These are phyloP conservation scores for Rhodomyrtus tomentosa DNA, from an alignment of 345 rosid species.

Conservation along the genomic window DNA sequence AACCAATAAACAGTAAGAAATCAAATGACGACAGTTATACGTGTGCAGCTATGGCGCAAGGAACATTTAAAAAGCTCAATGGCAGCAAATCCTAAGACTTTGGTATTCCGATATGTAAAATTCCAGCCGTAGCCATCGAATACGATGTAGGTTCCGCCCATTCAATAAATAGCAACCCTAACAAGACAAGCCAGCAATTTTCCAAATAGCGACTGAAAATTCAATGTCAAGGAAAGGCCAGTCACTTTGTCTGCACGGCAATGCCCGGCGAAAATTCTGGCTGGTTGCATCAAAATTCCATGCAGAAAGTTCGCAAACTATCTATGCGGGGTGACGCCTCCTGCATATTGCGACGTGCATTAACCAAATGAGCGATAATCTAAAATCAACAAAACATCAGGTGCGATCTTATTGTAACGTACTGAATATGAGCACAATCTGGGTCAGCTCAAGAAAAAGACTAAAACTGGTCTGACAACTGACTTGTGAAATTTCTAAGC, in stretches of 20 bases:
- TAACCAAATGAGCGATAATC: neutral
- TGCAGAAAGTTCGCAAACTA: neutral
- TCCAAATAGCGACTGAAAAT: neutral
- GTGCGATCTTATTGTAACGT: neutral
- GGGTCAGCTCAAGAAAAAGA: neutral
- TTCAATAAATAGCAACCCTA: neutral
- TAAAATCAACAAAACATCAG: neutral
- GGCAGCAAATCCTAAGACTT: neutral
- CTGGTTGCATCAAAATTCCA: neutral
- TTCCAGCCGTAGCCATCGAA: neutral
- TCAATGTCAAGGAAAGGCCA: neutral
- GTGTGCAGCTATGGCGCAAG: neutral
- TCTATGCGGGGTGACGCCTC: slow-evolving; percentile 58
- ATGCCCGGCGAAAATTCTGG: neutral
- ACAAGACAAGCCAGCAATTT: neutral
- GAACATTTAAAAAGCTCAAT: neutral
- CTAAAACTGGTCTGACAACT: neutral
- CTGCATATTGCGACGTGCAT: slow-evolving; percentile 27
- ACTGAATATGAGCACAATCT: neutral
- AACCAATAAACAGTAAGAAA: neutral
- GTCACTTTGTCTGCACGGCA: neutral
- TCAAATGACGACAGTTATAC: neutral
- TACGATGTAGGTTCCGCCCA: neutral
- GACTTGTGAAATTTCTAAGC: neutral
- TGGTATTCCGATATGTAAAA: neutral